A percentile compares a stretch with the other conserved stretches of the same genome.
These are phyloP conservation scores for Tulasnella sp. DNA, from an alignment of 768 basidiomycete species.

Conservation along the genomic window DNA sequence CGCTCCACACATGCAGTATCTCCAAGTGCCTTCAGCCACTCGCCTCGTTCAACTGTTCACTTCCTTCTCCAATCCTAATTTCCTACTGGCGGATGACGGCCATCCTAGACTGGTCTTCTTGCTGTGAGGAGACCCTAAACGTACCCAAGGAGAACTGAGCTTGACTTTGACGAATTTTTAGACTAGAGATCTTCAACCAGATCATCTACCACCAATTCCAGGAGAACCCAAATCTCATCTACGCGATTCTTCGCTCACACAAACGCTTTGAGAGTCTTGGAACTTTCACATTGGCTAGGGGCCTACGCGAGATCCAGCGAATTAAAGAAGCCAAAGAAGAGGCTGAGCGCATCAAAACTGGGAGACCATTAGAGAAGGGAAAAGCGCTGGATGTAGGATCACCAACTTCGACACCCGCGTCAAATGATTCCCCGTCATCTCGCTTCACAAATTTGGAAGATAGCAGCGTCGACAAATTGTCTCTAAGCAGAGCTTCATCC, in stretches of 20 bases:
- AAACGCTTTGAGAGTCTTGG: constrained; percentile 85
- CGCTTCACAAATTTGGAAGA: constrained; percentile 11
- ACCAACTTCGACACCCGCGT: neutral
- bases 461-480: constrained; percentile 9
- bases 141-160: neutral
- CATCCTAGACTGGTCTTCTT: constrained; percentile 91
- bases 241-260: constrained; percentile 79
- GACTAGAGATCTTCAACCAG: constrained; percentile 88
- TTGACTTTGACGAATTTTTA: constrained; percentile 33
- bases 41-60: constrained; percentile 83
- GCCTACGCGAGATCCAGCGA: constrained; percentile 77
- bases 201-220: constrained; percentile 70
- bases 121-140: constrained; percentile 50
- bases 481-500: neutral
- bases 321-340: constrained; percentile 70
- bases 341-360: constrained; percentile 39
- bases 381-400: neutral
- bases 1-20: constrained; percentile 78
- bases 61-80: constrained; percentile 85
- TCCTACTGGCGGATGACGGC: constrained; percentile 89
- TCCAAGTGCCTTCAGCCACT: constrained; percentile 76
- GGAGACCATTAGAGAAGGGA: constrained; percentile 31
- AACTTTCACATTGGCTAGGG: constrained; percentile 83
- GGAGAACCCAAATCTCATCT: constrained; percentile 83
- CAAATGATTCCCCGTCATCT: neutral